Evolutionary conservation across 352 stramenopile genomes (phyloP).

Genomic region (Pythium biforme): DNA sequence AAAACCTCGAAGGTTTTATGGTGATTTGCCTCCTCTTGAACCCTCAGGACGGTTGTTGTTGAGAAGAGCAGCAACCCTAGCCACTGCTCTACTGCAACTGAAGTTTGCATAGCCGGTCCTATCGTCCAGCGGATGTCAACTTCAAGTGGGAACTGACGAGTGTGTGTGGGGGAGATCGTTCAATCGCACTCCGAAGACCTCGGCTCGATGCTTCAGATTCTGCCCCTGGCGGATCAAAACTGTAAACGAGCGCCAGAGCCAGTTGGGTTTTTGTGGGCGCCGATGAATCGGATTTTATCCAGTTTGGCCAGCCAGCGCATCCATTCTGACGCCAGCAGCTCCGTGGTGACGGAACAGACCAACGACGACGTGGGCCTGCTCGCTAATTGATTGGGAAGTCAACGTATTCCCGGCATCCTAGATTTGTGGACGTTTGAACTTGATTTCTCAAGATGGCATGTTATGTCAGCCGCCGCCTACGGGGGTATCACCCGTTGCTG

Average conservation of each 20-base stretch:
- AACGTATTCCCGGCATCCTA: neutral
- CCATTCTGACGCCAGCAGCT: neutral
- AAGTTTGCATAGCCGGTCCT: conserved; percentile 25
- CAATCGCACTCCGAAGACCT: neutral
- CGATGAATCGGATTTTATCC: too few relatives aligned
- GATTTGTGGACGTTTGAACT: conserved; percentile 7
- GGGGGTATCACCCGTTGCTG: too few relatives aligned
- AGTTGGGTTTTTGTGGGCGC: neutral
- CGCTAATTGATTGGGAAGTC: too few relatives aligned
- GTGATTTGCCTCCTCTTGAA: conserved; percentile 13
- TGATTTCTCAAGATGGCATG: too few relatives aligned
- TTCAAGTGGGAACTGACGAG: conserved; percentile 16
- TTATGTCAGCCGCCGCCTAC: too few relatives aligned
- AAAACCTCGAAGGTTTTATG: conserved; percentile 8
- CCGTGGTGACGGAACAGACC: neutral
- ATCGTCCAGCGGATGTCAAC: conserved; percentile 13
- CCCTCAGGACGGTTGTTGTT: conserved; percentile 1
- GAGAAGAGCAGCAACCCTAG: conserved; percentile 16
- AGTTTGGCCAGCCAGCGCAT: neutral
- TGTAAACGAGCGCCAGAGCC: conserved; percentile 24
- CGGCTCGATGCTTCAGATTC: conserved; percentile 17
- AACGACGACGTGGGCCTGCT: neutral
- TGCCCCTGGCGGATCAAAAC: conserved; percentile 5
- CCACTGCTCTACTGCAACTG: conserved; percentile 30
- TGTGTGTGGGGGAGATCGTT: neutral